Evolutionary conservation across 2,329 filamentous ascomycete species (phyloP).

Genomic region (Aspergillus persii): DNA sequence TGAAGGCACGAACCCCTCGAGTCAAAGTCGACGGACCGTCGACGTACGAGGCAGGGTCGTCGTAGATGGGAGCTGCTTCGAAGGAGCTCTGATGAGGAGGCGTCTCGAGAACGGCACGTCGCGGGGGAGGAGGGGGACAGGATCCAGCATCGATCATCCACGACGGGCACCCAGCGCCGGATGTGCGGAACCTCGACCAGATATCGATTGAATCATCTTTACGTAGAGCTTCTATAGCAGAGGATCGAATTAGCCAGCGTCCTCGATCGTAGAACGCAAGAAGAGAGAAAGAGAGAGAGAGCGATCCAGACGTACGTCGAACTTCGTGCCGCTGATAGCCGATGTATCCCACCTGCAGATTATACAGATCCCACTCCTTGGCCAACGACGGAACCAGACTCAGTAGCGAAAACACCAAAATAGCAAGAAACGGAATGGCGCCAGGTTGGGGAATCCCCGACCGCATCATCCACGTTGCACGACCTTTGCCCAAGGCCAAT

Average conservation of each 20-base stretch:
- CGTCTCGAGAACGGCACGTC: constrained; percentile 10
- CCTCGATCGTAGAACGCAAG: neutral
- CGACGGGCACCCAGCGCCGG: constrained; percentile 19
- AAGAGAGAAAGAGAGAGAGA: neutral
- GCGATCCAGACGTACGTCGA: constrained; percentile 24
- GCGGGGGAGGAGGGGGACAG: constrained; percentile 9
- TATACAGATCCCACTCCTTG: constrained; percentile 27
- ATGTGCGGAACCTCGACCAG: constrained; percentile 15
- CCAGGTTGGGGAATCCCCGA: constrained; percentile 34
- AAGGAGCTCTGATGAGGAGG: constrained; percentile 16
- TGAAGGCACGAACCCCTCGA: constrained; percentile 30
- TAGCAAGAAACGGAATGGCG: constrained; percentile 33
- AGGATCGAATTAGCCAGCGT: neutral
- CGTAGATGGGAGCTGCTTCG: constrained; percentile 21
- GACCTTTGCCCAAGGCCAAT: constrained; percentile 7
- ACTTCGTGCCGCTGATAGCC: constrained; percentile 20
- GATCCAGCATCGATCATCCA: constrained; percentile 12
- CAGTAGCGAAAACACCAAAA: constrained; percentile 34
- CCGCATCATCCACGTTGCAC: constrained; percentile 31
- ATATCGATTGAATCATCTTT: constrained; percentile 21
- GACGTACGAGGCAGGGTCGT: constrained; percentile 16
- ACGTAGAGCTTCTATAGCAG: constrained; percentile 24
- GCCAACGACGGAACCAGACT: constrained; percentile 34
- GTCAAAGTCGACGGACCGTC: constrained; percentile 25
- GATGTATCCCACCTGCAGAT: constrained; percentile 28